Conservation (phyloP, 2,329 filamentous ascomycete species). For the Curvularia lunata region DNA sequence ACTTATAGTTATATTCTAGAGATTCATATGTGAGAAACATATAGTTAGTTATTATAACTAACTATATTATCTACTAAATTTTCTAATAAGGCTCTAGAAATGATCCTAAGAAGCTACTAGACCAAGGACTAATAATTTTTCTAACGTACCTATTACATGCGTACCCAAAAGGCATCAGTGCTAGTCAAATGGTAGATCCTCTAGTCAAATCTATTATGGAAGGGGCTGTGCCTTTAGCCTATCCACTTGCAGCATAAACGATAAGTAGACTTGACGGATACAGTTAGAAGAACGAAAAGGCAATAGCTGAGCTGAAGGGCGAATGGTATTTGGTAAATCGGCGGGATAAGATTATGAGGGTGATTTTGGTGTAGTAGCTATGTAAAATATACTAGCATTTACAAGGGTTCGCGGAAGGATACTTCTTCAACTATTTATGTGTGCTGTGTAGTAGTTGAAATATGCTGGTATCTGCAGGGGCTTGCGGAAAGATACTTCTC, state of each 20-base stretch:
- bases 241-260: neutral
- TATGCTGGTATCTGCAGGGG: no score
- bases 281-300: conserved; percentile 6
- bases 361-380: neutral
- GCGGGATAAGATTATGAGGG: neutral
- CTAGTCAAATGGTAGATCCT: neutral
- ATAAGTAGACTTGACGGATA: conserved; percentile 6
- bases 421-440: conserved; percentile 3
- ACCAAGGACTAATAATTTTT: conserved; percentile 3
- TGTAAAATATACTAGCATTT: neutral
- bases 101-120: conserved; percentile 3
- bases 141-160: conserved; percentile 6
- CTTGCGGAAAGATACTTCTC: no score
- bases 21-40: conserved; percentile 1
- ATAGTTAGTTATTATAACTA: no score
- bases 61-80: conserved; percentile 2
- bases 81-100: conserved; percentile 6
- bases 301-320: conserved; percentile 1
- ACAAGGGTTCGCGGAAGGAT: conserved; percentile 1
- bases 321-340: conserved; percentile 3
- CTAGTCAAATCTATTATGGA: conserved; percentile 8
- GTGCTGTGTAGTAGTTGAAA: no score
- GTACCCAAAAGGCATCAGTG: conserved; percentile 1
- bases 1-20: conserved; percentile 11
- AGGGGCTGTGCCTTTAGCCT: neutral